Conservation (phyloP, 352 stramenopile species). For the Phytophthora sojae region DNA sequence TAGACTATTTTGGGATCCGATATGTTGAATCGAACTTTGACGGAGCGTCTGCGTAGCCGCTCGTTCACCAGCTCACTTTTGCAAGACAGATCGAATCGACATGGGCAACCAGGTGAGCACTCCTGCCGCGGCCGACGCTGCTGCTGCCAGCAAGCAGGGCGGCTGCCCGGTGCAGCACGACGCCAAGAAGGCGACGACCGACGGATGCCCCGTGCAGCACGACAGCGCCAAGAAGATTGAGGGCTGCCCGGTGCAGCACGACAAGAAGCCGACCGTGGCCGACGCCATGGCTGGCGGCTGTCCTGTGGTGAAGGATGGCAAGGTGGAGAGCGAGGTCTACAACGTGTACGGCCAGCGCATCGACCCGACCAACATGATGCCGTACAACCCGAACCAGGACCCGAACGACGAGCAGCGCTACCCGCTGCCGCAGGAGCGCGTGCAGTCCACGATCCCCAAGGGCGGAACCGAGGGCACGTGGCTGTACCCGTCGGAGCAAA, state of each 20-base stretch:
- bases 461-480: slow-evolving; percentile 95
- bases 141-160: slow-evolving; percentile 17
- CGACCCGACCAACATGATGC: slow-evolving; percentile 99
- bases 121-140: slow-evolving; percentile 21
- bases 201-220: slow-evolving; percentile 71
- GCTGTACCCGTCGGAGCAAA: slow-evolving; percentile 98
- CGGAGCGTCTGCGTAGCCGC: slow-evolving; percentile 7
- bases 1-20: not conserved
- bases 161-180: slow-evolving; percentile 71
- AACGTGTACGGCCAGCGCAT: slow-evolving; percentile 98
- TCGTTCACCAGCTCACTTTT: slow-evolving; percentile 23
- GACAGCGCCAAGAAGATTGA: slow-evolving; percentile 39
- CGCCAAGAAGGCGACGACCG: slow-evolving; percentile 26
- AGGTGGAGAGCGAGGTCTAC: slow-evolving; percentile 83
- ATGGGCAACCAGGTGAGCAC: slow-evolving; percentile 82
- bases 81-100: slow-evolving; percentile 7
- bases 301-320: slow-evolving; percentile 56
- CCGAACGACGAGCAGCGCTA: slow-evolving; percentile 91
- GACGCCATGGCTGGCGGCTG: slow-evolving; percentile 53
- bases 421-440: slow-evolving; percentile 92
- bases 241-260: slow-evolving; percentile 72
- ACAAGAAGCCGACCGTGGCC: slow-evolving; percentile 34
- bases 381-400: slow-evolving; percentile 95
- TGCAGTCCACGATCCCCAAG: slow-evolving; percentile 97
- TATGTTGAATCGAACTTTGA: not conserved